Evolutionary conservation across 2,329 filamentous ascomycete species (phyloP).

Genomic region (Exophiala phaeomuriformis): DNA sequence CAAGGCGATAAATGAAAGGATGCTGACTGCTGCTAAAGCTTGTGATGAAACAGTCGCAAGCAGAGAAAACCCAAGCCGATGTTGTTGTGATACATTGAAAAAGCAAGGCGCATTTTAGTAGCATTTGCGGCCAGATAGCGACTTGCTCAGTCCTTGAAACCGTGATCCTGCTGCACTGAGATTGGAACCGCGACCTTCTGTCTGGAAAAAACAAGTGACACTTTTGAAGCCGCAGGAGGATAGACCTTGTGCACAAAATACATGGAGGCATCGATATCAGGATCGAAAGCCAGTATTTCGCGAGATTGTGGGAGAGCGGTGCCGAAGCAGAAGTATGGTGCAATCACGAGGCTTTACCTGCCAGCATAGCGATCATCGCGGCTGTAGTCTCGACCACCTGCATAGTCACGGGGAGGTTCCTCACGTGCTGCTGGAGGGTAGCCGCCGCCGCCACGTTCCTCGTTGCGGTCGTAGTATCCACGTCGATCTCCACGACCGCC

Average conservation of each 20-base stretch:
- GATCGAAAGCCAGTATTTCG: constrained; percentile 6
- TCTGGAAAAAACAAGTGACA: constrained; percentile 18
- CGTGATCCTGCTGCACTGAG: constrained; percentile 19
- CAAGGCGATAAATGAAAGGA: constrained; percentile 21
- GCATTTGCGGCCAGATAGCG: constrained; percentile 12
- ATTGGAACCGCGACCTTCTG: constrained; percentile 14
- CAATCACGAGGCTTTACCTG: constrained; percentile 15
- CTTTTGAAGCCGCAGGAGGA: constrained; percentile 19
- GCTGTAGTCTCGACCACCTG: constrained; percentile 25
- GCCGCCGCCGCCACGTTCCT: constrained; percentile 11
- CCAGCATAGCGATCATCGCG: constrained; percentile 27
- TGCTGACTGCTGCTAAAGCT: constrained; percentile 19
- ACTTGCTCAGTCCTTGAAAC: constrained; percentile 18
- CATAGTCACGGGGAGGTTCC: constrained; percentile 26
- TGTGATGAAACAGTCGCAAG: constrained; percentile 21
- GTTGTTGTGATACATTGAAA: constrained; percentile 25
- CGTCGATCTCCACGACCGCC: constrained; percentile 37
- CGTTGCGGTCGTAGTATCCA: constrained; percentile 28
- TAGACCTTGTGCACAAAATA: constrained; percentile 17
- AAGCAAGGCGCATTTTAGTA: constrained; percentile 17
- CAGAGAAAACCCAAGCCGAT: constrained; percentile 20
- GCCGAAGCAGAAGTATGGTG: constrained; percentile 1
- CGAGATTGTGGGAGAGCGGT: constrained; percentile 4
- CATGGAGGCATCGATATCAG: constrained; percentile 19
- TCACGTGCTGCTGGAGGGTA: constrained; percentile 22